Evolutionary conservation across 2,329 filamentous ascomycete genomes (phyloP), one percentile per base, ranked within the genome.

Genomic region (Talaromyces pinophilus): DNA sequence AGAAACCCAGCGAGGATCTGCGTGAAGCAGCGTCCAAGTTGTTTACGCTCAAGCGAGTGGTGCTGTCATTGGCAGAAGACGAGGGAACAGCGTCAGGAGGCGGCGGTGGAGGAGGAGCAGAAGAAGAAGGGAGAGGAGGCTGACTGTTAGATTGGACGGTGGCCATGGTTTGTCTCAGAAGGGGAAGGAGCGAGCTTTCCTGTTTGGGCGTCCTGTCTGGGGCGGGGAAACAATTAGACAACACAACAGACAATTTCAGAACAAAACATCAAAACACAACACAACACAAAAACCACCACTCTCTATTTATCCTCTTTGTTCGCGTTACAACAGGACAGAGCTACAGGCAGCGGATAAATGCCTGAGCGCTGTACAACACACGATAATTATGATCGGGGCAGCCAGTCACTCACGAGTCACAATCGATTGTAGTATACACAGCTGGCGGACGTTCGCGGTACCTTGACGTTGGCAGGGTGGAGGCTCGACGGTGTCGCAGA

Each of bases 1-100:
- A 84, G 74, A 91, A 85, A 35, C 83, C 84, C 66, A 86, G 79
- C 62, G 83, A 84, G 52, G 83, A 80, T 67, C 82, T 81, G 71
- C 83, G 82, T 65, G 76, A 66, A 54, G 70, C 70, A 42, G 59
- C 35, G 69, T 74, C 66, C 61, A 67, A 65, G 35, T 44, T 66
- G 64, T 75, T 52, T 13, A 33, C 60, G 33, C 54, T 64, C 22
- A 59, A 42, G 25, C 33, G 55, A 48, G 38, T 67, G 28, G 17
- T 61, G 54, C 48, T 67, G 52, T n/a, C 52, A 46, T 62, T 64
- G 61, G 35, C 38, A 57, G 54, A 17, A 15, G 54, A 52, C 4
- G 54, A 52, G 8, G 54, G 35, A n/a, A 59, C 28, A 22, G 61
- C 48, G 11, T 63, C 61, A 22, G 61, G 48, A 35, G 61, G 61